Base-by-base conservation (phyloP, 495 filamentous ascomycete species). In the Podospora conica region DNA sequence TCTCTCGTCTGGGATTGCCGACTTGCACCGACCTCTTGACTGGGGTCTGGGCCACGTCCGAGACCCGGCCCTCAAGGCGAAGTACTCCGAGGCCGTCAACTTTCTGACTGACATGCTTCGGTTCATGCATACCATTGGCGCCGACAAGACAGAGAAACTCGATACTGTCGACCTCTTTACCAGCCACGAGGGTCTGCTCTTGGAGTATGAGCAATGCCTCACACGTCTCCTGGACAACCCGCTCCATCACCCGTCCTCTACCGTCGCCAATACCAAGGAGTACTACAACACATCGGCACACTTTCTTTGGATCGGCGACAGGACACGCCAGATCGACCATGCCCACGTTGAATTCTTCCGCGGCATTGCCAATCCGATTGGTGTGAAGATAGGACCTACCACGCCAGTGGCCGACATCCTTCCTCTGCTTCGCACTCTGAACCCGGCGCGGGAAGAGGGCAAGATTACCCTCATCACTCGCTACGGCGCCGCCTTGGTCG, bases 321-420 rank as follows among this genome's bases (percentile, higher is more conserved):
- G 95, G 63, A 98, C 95, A 1, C 87, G 95, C 29, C 94, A 97
- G 73, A 82, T 97, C 25, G 87, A 92, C 77, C 90, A 91, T 66
- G 96, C 91, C 0, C 95, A 98, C 77, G 87, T 98, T 65, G 95
- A 98, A 80, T 98, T 92, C 82, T 96, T 98, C 84, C 90, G 95
- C 40, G 95, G 95, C 40, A 88, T 98, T 69, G 87, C 90, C 70
- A 98, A 98, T 76, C 95, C 95, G 0, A 89, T 98, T 68, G 95
- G 95, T 18, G 89, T 98, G 72, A 98, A 98, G 77, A 90, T 98
- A 60, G 95, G 95, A 0, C 95, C 95, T 8, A 89, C 87, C 7
- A 96, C 96, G 75, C 80, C 84, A 8, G 77, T 82, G 0, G 77
- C 84, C 0, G 95, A 98, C 68, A 82, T 98, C 6, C 83, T 91